Base-by-base conservation (phyloP, 73 alveolate genomes). In the Stentor roeselii region DNA sequence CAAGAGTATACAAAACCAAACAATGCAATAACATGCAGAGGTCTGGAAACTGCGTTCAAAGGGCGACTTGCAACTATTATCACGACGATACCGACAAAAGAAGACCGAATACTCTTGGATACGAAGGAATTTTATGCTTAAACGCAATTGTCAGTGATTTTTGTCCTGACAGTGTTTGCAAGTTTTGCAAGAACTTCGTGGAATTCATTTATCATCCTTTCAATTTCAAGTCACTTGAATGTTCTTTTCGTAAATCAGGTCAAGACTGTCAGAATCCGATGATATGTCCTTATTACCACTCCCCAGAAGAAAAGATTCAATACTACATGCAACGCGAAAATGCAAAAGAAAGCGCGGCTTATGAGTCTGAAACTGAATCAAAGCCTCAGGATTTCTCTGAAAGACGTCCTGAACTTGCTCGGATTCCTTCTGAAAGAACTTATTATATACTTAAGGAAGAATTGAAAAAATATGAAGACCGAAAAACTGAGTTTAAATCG, bases 171-270 rank as follows among this genome's bases (percentile, higher is more conserved):
- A 83, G 78, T 35, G 35, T n/a, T 2, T 77, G 86, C 42, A 84
- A 85, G 34, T 78, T 85, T 50, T 85, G 88, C 36, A 85, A 75
- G 38, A 85, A 85, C 40, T 77, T 77, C 30, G 78, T 75, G 58
- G 90, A 85, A 74, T 85, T 42, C 40, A 40, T 85, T 42, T 85
- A 85, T 78, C 90, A 78, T 85, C 90, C 90, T 15, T 3, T 42
- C 35, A 78, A 77, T 67, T 78, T 77, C 78, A 84, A 84, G 0
- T 50, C 83, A 3, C 3, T 36, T n/a, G 75, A 74, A 39, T 84
- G 90, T 39, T 35, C 38, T 21, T 60, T 42, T 67, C 38, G 31
- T 37, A 83, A 83, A 60, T 31, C 34, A 27, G 39, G 59, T 36
- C n/a, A 39, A 11, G 34, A 11, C 60, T 83, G 83, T 36, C 4